Conservation (phyloP, 1,139 yeast genomes). For the Kurtzmaniella quercitrusa region DNA sequence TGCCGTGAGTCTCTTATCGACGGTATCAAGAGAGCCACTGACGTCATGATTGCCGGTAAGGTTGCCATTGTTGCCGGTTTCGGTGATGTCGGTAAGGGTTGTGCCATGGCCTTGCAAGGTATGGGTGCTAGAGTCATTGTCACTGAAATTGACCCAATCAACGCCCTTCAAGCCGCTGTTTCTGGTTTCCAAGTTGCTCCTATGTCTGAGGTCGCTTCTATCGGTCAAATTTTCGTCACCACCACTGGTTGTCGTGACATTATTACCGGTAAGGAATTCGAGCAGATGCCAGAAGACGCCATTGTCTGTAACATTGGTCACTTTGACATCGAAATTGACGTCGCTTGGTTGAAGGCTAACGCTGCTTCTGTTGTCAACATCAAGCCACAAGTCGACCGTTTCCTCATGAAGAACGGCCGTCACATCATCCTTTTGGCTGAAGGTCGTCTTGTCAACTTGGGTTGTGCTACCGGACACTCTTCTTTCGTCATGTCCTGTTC, state of each 20-base stretch:
- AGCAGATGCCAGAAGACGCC: conserved; percentile 97
- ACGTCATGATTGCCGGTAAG: conserved; percentile 99
- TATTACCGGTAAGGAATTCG: conserved; percentile 85
- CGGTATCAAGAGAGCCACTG: conserved; percentile 99
- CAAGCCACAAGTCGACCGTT: conserved; percentile 99
- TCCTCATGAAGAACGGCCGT: conserved; percentile 83
- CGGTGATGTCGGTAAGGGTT: conserved; percentile 99
- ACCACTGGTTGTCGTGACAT: conserved; percentile 99
- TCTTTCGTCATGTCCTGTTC: conserved; percentile 99
- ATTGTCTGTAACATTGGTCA: conserved; percentile 99
- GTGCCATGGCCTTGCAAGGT: conserved; percentile 98
- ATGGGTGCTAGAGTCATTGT: conserved; percentile 99
- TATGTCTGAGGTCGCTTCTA: conserved; percentile 88
- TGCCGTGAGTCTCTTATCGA: conserved; percentile 98
- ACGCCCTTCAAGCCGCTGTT: conserved; percentile 99
- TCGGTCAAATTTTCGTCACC: conserved; percentile 98
- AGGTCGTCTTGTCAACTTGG: conserved; percentile 99
- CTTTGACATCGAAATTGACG: conserved; percentile 98
- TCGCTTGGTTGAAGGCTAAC: conserved; percentile 94
- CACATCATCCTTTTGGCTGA: conserved; percentile 97
- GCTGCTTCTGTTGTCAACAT: conserved; percentile 91
- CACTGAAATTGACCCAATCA: conserved; percentile 98
- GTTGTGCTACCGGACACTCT: conserved; percentile 99
- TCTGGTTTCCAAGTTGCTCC: conserved; percentile 98
- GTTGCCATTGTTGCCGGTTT: conserved; percentile 99